Percentiles rank a stretch among this genome's conserved stretches.
These are phyloP conservation scores for Heritiera fomes DNA, from an alignment of 345 rosid species.

Conservation along the genomic window DNA sequence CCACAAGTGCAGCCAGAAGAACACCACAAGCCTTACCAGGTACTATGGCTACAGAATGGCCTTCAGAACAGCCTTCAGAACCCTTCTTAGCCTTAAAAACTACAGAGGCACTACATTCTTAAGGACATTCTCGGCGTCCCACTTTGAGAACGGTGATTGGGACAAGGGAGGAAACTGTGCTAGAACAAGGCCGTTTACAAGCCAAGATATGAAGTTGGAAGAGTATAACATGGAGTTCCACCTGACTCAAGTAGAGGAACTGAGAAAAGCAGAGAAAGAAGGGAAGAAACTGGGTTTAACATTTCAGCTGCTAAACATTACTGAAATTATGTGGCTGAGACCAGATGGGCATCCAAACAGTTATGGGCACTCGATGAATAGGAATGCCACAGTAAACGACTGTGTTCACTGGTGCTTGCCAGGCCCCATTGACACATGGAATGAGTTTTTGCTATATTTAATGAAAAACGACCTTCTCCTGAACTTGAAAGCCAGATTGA, in stretches of 20 bases:
- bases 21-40: constrained; percentile 34
- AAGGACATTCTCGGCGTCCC: constrained; percentile 59
- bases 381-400: constrained; percentile 41
- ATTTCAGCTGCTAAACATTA: constrained; percentile 41
- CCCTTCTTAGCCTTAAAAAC: constrained; percentile 37
- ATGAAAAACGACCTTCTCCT: constrained; percentile 38
- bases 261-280: constrained; percentile 38
- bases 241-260: constrained; percentile 44
- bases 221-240: constrained; percentile 47
- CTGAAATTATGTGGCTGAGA: constrained; percentile 58
- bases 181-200: constrained; percentile 48
- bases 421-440: constrained; percentile 73
- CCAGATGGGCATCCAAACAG: constrained; percentile 65
- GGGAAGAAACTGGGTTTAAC: constrained; percentile 43
- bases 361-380: constrained; percentile 33
- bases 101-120: constrained; percentile 44
- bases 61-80: constrained; percentile 53
- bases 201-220: constrained; percentile 44
- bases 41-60: constrained; percentile 62
- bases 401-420: constrained; percentile 95
- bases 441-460: constrained; percentile 62
- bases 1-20: constrained; percentile 35
- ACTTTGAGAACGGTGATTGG: constrained; percentile 73
- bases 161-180: constrained; percentile 61
- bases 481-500: constrained; percentile 1